Base-by-base conservation (phyloP, 768 basidiomycete species). In the Macrolepiota dolichaula region DNA sequence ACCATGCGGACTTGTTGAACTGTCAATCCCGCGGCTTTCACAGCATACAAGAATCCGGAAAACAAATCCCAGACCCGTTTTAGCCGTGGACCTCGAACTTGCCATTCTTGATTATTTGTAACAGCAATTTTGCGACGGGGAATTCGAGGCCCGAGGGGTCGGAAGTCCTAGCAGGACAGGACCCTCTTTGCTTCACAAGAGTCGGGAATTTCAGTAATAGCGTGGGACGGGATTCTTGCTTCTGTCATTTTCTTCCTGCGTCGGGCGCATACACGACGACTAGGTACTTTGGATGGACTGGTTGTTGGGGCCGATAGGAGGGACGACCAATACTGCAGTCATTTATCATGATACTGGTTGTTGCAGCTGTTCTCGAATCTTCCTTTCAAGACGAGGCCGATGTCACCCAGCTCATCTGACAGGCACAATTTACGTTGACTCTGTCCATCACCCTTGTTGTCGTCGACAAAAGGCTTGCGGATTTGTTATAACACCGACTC, bases 201-300 rank as follows among this genome's bases (percentile, higher is more conserved):
- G n/a, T n/a, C n/a, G n/a, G n/a, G n/a, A n/a, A 78, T 49, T 55
- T 66, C 1, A 72, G 63, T 19, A 66, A 67, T 19, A 73, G 74
- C 51, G 64, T 76, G 27, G 80, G 79, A 22, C 77, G 79, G 79
- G 55, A 64, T 77, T 69, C 38, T 44, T 19, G 59, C 27, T 1
- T 36, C 22, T 56, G 11, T 37, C 61, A 29, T 46, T 46, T 40
- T 46, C 47, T 29, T 44, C 29, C 17, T n/a, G 29, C 38, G 40
- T 11, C 46, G 47, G 25, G 27, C 5, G 24, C 19, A 50, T n/a
- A 42, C 12, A 11, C 24, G 7, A 53, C n/a, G 15, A 19, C 24
- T 62, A 79, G 78, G 73, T 62, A 72, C 78, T 4, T 67, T 80
- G 51, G 78, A 80, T 63, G 75, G 74, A 19, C 76, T 4, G 64